Evolutionary conservation across 1,284 basidiomycete species (phyloP), one percentile per base, ranked within the genome.

Genomic region (Anthracocystis setariae): DNA sequence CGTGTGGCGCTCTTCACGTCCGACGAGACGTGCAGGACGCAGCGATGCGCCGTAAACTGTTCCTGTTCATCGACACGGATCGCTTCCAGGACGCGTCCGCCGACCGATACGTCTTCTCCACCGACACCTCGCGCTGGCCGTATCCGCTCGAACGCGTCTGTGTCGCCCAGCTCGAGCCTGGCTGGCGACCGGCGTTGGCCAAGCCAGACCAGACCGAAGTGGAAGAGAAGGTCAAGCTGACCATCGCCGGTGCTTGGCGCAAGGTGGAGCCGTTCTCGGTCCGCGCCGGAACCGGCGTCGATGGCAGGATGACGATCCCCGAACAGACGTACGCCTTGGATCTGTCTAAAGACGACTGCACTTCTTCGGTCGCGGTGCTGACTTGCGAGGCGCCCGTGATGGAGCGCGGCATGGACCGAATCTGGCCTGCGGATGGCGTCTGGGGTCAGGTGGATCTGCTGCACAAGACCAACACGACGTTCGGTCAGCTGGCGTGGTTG

Each of bases 1-100:
- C 94, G 1, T 92, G 91, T 79, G 87, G 87, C 24, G 91, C 91
- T n/a, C 85, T 97, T 37, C 93, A 96, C 83, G 89, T 88, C 82
- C 90, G 88, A 65, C 81, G 85, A 32, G 48, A 83, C 20, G 83
- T 84, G 4, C 65, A 82, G 0, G 85, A 85, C 15, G 88, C 89
- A 20, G 83, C 84, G 4, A 68, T 82, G 0, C 84, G 84, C 12
- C 57, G 63, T 10, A 53, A 51, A 17, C 53, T 75, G n/a, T 77
- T 64, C 67, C 68, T 77, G 47, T 76, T 77, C 49, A 56, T 77
- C 52, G 75, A 77, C 46, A 53, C 75, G 18, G 71, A 73, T 23
- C 69, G 75, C 9, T 75, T 74, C 63, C 46, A 71, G 29, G 74
- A 66, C 12, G 57, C 71, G 46, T 35, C 59, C 9, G 69, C 61